Evolutionary conservation across 768 basidiomycete genomes (phyloP), one percentile per base, ranked within the genome.

Genomic region (Cystobasidium ongulense): DNA sequence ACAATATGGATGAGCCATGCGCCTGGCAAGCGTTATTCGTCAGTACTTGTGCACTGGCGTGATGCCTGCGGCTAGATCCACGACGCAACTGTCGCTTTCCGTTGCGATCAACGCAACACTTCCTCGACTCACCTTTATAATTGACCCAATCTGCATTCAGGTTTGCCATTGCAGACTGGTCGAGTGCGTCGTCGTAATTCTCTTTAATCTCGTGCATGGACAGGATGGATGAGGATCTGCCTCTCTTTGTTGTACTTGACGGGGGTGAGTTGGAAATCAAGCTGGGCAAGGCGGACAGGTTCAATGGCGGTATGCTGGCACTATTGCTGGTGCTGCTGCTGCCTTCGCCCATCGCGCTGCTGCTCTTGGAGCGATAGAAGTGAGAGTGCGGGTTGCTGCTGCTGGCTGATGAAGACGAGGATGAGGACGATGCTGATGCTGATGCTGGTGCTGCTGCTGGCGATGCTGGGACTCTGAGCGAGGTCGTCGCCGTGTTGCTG

Each of bases 1-100:
- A 98, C 88, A 70, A 94, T 87, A 81, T 99, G 96, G 74, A 99
- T 97, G 77, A 95, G 83, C 96, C 96, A 99, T 77, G 96, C 94
- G 73, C 96, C 95, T 98, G 78, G n/a, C n/a, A n/a, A n/a, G n/a
- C n/a, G n/a, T n/a, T n/a, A n/a, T n/a, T n/a, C n/a, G n/a, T n/a
- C n/a, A n/a, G n/a, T n/a, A n/a, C n/a, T n/a, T n/a, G n/a, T n/a
- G n/a, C n/a, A n/a, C n/a, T n/a, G n/a, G n/a, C n/a, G n/a, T n/a
- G n/a, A n/a, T n/a, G n/a, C n/a, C n/a, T n/a, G n/a, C n/a, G n/a
- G n/a, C n/a, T n/a, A n/a, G n/a, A n/a, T n/a, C n/a, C n/a, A n/a
- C n/a, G n/a, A n/a, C n/a, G n/a, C n/a, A n/a, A n/a, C n/a, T 21
- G 17, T 17, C 1, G 17, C 35, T 35, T 21, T 57, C n/a, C 63